Conservation (phyloP, 345 rosid genomes). For the Abelmoschus esculentus region DNA sequence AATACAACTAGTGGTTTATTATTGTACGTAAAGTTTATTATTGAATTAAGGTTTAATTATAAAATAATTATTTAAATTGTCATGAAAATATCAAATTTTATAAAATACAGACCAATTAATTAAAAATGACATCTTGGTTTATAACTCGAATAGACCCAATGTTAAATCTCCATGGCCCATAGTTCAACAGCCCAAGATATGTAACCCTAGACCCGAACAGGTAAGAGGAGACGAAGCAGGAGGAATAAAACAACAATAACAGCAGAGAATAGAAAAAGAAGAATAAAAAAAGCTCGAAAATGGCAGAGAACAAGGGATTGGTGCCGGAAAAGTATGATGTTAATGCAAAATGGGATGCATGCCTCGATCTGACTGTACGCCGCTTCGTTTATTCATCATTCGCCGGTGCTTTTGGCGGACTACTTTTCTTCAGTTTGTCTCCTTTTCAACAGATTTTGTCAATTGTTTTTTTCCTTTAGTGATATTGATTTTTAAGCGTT, state of each 20-base stretch:
- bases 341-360: conserved; percentile 86
- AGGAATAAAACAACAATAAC: background rate
- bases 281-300: background rate
- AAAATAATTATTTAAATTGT: no score
- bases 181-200: background rate
- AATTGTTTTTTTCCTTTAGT: background rate
- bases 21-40: no score
- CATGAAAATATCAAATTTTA: no score
- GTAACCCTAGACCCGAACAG: background rate
- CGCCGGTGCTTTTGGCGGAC: conserved; percentile 79
- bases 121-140: no score
- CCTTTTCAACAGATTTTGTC: background rate
- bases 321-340: conserved; percentile 41
- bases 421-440: conserved; percentile 74
- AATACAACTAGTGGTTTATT: no score
- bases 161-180: no score
- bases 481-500: background rate
- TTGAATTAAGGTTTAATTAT: no score
- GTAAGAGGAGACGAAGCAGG: background rate
- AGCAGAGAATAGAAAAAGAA: background rate
- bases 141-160: no score
- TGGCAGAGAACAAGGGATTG: conserved; percentile 34
- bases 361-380: conserved; percentile 78
- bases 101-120: no score
- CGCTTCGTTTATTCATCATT: conserved; percentile 73